Conservation (phyloP, 73 alveolate genomes). For the Strombidium stylifer region DNA sequence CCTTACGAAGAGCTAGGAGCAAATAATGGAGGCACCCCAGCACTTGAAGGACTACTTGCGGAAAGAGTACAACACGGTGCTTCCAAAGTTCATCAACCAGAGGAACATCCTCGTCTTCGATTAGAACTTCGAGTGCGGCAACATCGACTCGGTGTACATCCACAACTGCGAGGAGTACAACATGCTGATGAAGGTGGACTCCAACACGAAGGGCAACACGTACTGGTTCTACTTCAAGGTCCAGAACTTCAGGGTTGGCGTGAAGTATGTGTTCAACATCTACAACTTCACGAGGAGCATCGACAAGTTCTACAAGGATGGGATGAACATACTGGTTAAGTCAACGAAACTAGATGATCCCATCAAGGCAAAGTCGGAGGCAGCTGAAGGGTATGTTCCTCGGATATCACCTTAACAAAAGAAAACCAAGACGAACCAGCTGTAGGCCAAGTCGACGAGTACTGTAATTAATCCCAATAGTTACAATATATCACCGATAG, state of each 20-base stretch:
- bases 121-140: conserved; percentile 62
- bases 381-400: too few relatives aligned
- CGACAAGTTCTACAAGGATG: conserved; percentile 41
- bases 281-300: conserved; percentile 68
- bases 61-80: neutral
- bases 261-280: conserved; percentile 64
- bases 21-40: too few relatives aligned
- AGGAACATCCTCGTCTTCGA: conserved; percentile 30
- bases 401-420: too few relatives aligned
- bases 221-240: conserved; percentile 95
- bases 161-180: conserved; percentile 52
- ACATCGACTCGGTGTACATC: conserved; percentile 41
- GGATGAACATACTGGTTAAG: conserved; percentile 45
- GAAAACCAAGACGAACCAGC: too few relatives aligned
- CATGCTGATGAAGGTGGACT: conserved; percentile 71
- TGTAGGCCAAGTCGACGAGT: too few relatives aligned
- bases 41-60: too few relatives aligned
- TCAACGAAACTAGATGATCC: too few relatives aligned
- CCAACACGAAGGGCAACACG: conserved; percentile 93
- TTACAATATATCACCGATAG: too few relatives aligned
- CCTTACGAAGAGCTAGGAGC: too few relatives aligned
- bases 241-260: conserved; percentile 55
- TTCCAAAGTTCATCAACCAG: conserved; percentile 23
- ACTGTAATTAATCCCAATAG: too few relatives aligned
- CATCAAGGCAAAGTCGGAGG: too few relatives aligned